Percentiles rank a stretch among this genome's conserved stretches.
These are phyloP conservation scores for Oldenlandia corymbosa DNA, from an alignment of 257 asterid genomes.

Conservation along the genomic window DNA sequence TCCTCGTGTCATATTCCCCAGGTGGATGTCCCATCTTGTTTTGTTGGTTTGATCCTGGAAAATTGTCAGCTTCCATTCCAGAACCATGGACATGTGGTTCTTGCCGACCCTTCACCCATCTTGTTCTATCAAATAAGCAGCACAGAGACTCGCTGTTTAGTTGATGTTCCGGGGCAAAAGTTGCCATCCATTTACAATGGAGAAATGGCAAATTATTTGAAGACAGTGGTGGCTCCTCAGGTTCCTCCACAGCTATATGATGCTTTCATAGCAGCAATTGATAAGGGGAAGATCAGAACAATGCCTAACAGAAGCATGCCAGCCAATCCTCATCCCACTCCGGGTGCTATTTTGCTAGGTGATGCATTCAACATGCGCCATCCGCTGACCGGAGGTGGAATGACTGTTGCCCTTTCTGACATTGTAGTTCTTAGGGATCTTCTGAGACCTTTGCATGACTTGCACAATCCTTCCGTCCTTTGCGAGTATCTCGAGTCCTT, in stretches of 20 bases:
- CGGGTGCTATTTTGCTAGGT: constrained; percentile 33
- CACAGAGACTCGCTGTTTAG: constrained; percentile 30
- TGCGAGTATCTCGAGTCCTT: constrained; percentile 29
- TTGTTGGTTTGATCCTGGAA: constrained; percentile 34
- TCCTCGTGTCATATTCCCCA: too few species aligned
- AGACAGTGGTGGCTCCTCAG: constrained; percentile 33
- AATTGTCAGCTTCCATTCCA: constrained; percentile 28
- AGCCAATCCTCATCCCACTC: constrained; percentile 34
- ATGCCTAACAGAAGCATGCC: constrained; percentile 42
- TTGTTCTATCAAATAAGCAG: constrained; percentile 32
- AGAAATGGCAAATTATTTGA: constrained; percentile 27
- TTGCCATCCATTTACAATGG: constrained; percentile 37
- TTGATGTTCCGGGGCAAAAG: constrained; percentile 35
- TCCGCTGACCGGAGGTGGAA: constrained; percentile 40
- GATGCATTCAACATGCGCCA: constrained; percentile 44
- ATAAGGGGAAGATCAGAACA: constrained; percentile 30
- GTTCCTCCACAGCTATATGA: constrained; percentile 29
- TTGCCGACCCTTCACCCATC: constrained; percentile 32
- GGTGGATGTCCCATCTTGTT: constrained; percentile 32
- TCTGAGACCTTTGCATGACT: constrained; percentile 20
- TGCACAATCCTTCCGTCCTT: constrained; percentile 18
- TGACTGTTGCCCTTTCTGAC: constrained; percentile 39
- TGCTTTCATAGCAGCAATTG: constrained; percentile 28
- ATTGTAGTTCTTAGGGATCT: constrained; percentile 30
- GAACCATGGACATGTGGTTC: constrained; percentile 33